Conservation (phyloP, 495 filamentous ascomycete species). For the Neurospora tetrasperma region DNA sequence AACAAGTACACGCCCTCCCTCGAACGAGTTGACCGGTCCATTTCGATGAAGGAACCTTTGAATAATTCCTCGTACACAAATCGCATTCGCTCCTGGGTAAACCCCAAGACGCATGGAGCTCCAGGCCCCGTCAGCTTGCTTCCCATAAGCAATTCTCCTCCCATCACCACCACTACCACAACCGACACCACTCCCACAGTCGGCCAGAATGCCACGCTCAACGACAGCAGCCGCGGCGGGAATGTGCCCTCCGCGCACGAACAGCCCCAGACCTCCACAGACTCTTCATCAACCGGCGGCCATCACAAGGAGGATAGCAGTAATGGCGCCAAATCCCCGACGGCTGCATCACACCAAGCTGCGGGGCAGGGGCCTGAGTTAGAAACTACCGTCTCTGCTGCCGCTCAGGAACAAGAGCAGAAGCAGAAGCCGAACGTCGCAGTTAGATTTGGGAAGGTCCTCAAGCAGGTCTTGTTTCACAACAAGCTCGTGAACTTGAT, state of each 20-base stretch:
- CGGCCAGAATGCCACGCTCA: constrained; percentile 17
- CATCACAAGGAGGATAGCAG: constrained; percentile 12
- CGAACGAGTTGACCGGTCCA: not conserved
- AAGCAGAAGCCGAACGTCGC: constrained; percentile 35
- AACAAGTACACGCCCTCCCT: not conserved
- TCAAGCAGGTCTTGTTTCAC: constrained; percentile 46
- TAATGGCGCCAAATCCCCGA: constrained; percentile 20
- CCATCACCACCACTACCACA: not conserved
- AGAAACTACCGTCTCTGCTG: constrained; percentile 11
- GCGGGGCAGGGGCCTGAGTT: constrained; percentile 48
- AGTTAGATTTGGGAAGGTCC: constrained; percentile 38
- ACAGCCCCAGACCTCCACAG: not conserved
- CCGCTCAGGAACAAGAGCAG: constrained; percentile 6
- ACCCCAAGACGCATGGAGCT: constrained; percentile 46
- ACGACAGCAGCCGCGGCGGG: constrained; percentile 9
- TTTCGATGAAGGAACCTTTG: constrained; percentile 57
- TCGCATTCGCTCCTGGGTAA: constrained; percentile 48
- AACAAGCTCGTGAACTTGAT: constrained; percentile 68
- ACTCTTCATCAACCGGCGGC: not conserved
- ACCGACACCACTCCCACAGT: constrained; percentile 4
- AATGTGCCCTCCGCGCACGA: not conserved
- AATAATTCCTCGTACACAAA: constrained; percentile 42
- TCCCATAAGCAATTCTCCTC: constrained; percentile 23
- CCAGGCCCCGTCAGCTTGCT: constrained; percentile 26
- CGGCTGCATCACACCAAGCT: constrained; percentile 43